phyloP scores from a whole-genome alignment of 345 rosid species.

The Lumnitzera racemosa region DNA sequence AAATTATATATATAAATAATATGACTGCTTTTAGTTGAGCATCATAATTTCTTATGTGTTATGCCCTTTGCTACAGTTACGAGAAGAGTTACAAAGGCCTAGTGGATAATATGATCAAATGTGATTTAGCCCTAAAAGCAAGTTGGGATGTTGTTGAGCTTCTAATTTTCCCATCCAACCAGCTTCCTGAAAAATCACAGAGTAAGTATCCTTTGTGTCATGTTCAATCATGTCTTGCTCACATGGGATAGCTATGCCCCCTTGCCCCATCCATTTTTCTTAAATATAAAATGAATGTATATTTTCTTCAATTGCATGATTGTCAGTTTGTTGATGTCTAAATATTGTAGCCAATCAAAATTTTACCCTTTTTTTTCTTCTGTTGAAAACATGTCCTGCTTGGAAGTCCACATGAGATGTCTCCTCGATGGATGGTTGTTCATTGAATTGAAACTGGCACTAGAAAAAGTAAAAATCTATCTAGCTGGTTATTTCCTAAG shows the following conservation, averaged over 20 bases:
- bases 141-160: slow-evolving; percentile 66
- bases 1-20: background rate
- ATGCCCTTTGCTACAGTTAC: slow-evolving; percentile 43
- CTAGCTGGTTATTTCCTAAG: no score
- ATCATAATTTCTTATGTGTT: background rate
- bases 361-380: no score
- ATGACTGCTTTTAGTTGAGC: slow-evolving; percentile 6
- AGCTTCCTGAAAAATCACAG: slow-evolving; percentile 75
- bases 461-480: no score
- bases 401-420: no score
- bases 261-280: no score
- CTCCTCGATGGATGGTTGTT: no score
- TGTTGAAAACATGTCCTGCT: no score
- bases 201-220: slow-evolving; percentile 49
- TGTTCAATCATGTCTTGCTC: background rate
- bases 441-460: no score
- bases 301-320: no score
- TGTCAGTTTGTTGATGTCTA: no score
- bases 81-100: slow-evolving; percentile 70
- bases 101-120: slow-evolving; percentile 69
- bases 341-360: no score
- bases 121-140: slow-evolving; percentile 85
- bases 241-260: background rate
- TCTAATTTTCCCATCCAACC: slow-evolving; percentile 78
- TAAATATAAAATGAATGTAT: no score